Evolutionary conservation across 176 grass and related monocot genomes (phyloP), one percentile per base, ranked within the genome.

Genomic region (Oryza punctata): DNA sequence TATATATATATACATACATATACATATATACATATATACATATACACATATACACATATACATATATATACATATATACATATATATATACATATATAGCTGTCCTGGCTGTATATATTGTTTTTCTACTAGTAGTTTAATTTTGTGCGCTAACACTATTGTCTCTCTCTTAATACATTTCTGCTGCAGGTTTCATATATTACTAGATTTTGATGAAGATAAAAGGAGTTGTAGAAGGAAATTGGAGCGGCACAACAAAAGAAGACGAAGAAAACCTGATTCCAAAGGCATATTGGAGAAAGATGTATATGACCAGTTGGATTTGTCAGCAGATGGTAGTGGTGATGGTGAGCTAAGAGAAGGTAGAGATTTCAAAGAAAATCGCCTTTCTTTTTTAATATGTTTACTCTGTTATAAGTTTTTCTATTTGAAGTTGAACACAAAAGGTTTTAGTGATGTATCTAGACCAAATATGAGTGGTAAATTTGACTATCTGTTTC

Each of bases 161-260:
- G 52, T 73, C 38, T 67, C 24, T 78, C 38, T 64, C 38, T 47
- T 16, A 59, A 67, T 50, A 7, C 77, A 27, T 77, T 63, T 61
- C 1, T 15, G 29, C 82, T 90, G 29, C 89, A 99, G 96, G 83
- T 99, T 99, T 83, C 96, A 99, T 88, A n/a, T 99, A 76, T 85
- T 99, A 41, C 52, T 85, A 9, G 93, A 99, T 92, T 99, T 99
- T 47, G 96, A 99, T 91, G 96, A 99, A 80, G 96, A 92, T 65
- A 99, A 99, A 90, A 88, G 96, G 63, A 99, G 96, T 76, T 99
- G 96, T 72, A 94, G 96, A 85, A 92, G 96, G 87, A 99, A 99
- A 78, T 47, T 99, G 74, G 96, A 99, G 86, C 71, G 85, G 37
- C 96, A 99, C 84, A 99, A 99, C 83, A 99, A 89, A 85, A 94